These are phyloP conservation scores for Fallopia convolvulus DNA, from an alignment of 148 eudicot species.

Conservation along the genomic window DNA sequence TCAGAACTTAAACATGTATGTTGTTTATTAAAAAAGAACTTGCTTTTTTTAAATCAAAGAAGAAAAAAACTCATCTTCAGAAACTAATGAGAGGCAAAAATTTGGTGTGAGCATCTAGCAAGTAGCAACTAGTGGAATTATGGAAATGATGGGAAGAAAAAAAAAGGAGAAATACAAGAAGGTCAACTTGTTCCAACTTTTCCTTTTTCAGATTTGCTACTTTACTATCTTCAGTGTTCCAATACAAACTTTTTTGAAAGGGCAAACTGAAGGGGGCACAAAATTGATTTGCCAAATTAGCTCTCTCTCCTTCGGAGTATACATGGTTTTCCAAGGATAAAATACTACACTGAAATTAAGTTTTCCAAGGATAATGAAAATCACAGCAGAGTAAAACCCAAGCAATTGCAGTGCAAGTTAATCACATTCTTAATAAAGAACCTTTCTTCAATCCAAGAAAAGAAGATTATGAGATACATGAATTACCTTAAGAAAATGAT, in stretches of 20 bases:
- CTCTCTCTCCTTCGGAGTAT: neutral
- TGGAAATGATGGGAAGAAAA: slow-evolving; percentile 2
- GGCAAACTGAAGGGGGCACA: slow-evolving; percentile 4
- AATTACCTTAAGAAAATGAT: slow-evolving; percentile 3
- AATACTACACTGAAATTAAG: neutral
- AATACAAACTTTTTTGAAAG: slow-evolving; percentile 2
- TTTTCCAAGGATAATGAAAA: too few species aligned
- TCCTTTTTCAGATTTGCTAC: neutral
- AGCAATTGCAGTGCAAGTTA: neutral
- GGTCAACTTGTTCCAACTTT: slow-evolving; percentile 7
- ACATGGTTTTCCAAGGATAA: neutral
- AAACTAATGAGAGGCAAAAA: slow-evolving; percentile 2
- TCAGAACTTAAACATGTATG: neutral
- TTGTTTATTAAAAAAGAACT: neutral
- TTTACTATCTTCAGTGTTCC: slow-evolving; percentile 8
- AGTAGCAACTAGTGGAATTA: neutral
- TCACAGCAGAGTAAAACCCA: neutral
- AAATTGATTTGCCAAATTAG: neutral
- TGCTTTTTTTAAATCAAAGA: neutral
- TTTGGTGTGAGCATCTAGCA: neutral
- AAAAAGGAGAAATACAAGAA: neutral
- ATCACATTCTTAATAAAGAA: neutral
- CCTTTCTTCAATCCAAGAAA: neutral
- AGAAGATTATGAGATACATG: neutral
- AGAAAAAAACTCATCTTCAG: neutral